phyloP scores from a whole-genome alignment of 352 stramenopile species.

The Pythium dissimile region DNA sequence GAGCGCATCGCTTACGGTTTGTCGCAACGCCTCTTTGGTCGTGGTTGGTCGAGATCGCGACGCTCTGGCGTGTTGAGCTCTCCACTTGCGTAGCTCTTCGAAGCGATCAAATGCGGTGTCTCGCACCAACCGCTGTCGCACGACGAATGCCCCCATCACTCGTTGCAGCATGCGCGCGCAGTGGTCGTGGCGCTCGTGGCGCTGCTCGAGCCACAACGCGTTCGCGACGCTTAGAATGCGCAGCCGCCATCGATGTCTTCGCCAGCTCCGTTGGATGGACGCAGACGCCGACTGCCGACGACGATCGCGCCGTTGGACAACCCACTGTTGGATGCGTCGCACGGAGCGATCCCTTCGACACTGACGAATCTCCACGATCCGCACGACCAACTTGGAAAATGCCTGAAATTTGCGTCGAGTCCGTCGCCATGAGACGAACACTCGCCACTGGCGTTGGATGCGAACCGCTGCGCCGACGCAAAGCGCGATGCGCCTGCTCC shows the following conservation, averaged over 20 bases:
- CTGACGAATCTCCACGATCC: background rate
- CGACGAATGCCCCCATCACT: constrained; percentile 23
- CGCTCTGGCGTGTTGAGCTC: no score
- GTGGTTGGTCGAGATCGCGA: background rate
- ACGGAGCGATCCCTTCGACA: background rate
- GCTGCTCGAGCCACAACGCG: constrained; percentile 28
- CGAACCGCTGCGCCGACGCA: background rate
- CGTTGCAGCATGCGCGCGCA: constrained; percentile 50
- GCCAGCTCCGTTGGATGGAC: constrained; percentile 48
- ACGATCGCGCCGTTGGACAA: constrained; percentile 6
- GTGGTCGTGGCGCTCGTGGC: constrained; percentile 25
- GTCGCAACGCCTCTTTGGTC: background rate
- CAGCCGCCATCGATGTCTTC: constrained; percentile 14
- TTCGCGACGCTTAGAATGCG: background rate
- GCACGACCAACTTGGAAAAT: background rate
- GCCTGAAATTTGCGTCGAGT: no score
- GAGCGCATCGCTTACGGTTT: background rate
- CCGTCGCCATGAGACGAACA: background rate
- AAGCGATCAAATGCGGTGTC: constrained; percentile 24
- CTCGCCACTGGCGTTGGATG: background rate
- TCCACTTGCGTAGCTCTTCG: background rate
- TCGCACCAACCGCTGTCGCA: constrained; percentile 29
- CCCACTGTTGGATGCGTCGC: constrained; percentile 32
- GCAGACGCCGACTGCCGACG: constrained; percentile 9
- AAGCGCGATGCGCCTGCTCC: background rate